Evolutionary conservation across 2,329 filamentous ascomycete species (phyloP).

Genomic region (Pyrenophora tritici-repentis): DNA sequence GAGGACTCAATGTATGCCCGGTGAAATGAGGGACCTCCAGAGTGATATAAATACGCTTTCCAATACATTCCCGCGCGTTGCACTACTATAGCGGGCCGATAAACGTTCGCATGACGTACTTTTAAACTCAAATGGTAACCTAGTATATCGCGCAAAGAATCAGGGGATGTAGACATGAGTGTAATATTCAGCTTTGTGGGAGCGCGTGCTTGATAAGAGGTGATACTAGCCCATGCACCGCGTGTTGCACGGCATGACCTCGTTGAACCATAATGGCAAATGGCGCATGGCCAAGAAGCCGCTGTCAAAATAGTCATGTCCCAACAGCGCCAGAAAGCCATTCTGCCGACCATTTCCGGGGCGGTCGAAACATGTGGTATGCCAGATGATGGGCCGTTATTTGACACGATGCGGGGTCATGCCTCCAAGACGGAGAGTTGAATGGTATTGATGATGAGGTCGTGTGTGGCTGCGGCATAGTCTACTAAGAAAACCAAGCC

Average conservation of each 20-base stretch:
- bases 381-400: not conserved
- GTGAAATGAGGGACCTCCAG: no score
- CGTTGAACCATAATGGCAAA: not conserved
- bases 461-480: not conserved
- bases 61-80: no score
- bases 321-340: no score
- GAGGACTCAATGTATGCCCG: no score
- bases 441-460: not conserved
- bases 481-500: not conserved
- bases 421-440: not conserved
- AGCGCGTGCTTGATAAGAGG: no score
- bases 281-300: conserved; percentile 5
- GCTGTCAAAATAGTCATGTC: no score
- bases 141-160: not conserved
- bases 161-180: not conserved
- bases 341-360: not conserved
- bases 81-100: no score
- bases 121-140: no score
- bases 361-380: not conserved
- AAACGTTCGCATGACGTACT: no score
- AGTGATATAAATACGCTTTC: no score
- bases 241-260: not conserved
- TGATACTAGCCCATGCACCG: not conserved
- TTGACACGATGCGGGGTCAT: not conserved
- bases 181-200: no score